Conservation (phyloP, 164 flowering plant genomes). For the Akebia trifoliata region DNA sequence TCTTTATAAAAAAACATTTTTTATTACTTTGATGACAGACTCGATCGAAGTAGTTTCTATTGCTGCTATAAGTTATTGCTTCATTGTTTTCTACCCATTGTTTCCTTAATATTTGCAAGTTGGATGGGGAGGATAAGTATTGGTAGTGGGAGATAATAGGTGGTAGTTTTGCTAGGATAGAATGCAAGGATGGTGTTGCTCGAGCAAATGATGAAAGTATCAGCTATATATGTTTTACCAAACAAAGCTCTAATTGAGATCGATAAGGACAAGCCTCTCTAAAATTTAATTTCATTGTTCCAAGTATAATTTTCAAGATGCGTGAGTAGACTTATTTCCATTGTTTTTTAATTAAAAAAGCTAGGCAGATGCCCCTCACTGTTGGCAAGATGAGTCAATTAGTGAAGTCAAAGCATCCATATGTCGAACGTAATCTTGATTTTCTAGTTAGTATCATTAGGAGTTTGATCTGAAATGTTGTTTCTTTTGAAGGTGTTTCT, state of each 20-base stretch:
- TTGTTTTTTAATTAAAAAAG: slow-evolving; percentile 43
- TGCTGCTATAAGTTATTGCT: slow-evolving; percentile 62
- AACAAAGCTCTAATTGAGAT: slow-evolving; percentile 85
- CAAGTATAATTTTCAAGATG: neutral
- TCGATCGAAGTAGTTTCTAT: slow-evolving; percentile 79
- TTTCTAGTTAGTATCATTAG: slow-evolving; percentile 62
- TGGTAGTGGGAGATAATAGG: too few species aligned
- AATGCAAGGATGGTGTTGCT: slow-evolving; percentile 88
- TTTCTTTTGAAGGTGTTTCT: slow-evolving; percentile 60
- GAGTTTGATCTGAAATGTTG: slow-evolving; percentile 60
- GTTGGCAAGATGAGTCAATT: slow-evolving; percentile 50
- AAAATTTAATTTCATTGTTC: neutral
- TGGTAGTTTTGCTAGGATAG: too few species aligned
- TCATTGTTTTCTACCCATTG: neutral
- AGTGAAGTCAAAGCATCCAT: slow-evolving; percentile 69
- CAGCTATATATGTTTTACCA: slow-evolving; percentile 88
- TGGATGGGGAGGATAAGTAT: too few species aligned
- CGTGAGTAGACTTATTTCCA: slow-evolving; percentile 7
- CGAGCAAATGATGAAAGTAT: slow-evolving; percentile 98
- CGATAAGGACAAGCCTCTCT: slow-evolving; percentile 38
- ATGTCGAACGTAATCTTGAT: slow-evolving; percentile 67
- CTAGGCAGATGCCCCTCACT: slow-evolving; percentile 78
- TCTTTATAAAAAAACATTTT: too few species aligned
- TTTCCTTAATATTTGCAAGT: neutral
- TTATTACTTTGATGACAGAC: slow-evolving; percentile 35